Conservation (phyloP, 1,284 basidiomycete species). For the Trichosporon ovoides region DNA sequence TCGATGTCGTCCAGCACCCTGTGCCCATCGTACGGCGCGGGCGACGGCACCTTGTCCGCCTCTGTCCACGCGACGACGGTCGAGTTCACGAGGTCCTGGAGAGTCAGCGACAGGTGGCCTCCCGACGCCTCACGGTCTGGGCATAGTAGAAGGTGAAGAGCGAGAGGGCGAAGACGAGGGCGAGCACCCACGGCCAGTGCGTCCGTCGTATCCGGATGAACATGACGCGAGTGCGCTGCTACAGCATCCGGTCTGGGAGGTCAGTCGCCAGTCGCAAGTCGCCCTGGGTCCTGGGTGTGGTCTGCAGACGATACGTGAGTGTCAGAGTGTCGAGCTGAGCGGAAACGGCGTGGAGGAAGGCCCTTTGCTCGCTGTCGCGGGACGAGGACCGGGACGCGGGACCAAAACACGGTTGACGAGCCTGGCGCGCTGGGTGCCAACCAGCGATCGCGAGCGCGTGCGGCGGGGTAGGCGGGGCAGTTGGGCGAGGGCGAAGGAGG, state of each 20-base stretch:
- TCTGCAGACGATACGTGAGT: neutral
- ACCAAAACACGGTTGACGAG: too few relatives aligned
- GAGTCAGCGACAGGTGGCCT: neutral
- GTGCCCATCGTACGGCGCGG: neutral
- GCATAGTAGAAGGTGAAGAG: neutral
- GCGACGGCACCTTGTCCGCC: neutral
- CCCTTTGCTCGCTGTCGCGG: too few relatives aligned
- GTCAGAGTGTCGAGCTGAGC: neutral
- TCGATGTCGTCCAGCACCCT: neutral
- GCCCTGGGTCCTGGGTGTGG: too few relatives aligned
- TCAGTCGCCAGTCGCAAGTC: neutral
- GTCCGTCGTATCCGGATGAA: conserved; percentile 2
- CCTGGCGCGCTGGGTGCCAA: too few relatives aligned
- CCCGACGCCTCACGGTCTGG: neutral
- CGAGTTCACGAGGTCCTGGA: neutral
- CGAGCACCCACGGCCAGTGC: neutral
- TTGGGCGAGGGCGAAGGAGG: too few relatives aligned
- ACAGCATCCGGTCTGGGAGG: neutral
- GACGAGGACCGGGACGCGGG: too few relatives aligned
- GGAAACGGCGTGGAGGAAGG: neutral
- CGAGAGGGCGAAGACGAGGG: neutral
- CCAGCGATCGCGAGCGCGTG: too few relatives aligned
- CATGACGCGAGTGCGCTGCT: neutral
- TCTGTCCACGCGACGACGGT: neutral
- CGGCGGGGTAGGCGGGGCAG: too few relatives aligned